phyloP scores from a whole-genome alignment of 306 rosid genomes.

The Comarum palustre region DNA sequence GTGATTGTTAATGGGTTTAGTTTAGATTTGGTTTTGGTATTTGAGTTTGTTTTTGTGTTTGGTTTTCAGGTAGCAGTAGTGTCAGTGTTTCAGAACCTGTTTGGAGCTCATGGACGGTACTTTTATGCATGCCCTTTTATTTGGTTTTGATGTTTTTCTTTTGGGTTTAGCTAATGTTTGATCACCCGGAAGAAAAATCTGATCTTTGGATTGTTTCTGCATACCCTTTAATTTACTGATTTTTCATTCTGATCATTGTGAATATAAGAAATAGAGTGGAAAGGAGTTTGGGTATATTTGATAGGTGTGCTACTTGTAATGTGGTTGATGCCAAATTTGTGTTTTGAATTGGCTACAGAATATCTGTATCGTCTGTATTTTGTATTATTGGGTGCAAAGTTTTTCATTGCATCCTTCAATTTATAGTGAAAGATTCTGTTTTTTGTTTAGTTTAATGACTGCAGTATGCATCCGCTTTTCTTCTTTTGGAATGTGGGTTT shows the following conservation, averaged over 20 bases:
- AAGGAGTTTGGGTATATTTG: background rate
- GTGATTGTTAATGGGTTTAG: too few species aligned
- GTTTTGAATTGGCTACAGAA: background rate
- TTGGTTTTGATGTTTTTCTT: background rate
- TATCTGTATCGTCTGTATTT: background rate
- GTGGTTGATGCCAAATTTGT: background rate
- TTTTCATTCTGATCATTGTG: background rate
- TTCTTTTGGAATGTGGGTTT: background rate
- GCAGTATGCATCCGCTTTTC: background rate
- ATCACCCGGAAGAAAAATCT: background rate
- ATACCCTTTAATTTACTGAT: background rate
- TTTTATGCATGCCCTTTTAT: background rate
- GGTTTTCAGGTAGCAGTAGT: conserved; percentile 30
- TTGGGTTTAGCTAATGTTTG: background rate
- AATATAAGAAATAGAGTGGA: background rate
- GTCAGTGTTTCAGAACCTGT: conserved; percentile 27
- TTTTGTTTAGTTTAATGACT: background rate
- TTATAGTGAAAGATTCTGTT: background rate
- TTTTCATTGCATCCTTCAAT: background rate
- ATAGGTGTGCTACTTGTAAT: background rate
- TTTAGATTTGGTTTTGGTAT: background rate
- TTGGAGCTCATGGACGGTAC: conserved; percentile 49
- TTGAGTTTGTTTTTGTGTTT: background rate
- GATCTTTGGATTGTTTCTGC: conserved; percentile 1
- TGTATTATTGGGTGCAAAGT: background rate